phyloP scores from a whole-genome alignment of 768 basidiomycete species.

The Suillus tomentosus region DNA sequence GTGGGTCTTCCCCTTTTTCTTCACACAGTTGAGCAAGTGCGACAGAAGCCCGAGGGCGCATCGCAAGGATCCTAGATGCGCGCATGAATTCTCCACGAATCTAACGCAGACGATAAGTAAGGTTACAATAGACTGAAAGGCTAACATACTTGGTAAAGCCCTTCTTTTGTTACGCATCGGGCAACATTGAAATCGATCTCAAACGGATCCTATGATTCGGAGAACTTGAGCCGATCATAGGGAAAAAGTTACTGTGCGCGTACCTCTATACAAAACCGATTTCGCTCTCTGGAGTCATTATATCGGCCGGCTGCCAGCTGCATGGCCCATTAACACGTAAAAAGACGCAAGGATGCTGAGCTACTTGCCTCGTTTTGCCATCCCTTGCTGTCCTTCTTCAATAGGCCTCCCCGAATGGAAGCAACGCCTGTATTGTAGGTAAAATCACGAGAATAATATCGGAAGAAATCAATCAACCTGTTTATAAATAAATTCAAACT shows the following conservation, averaged over 20 bases:
- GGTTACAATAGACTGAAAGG: neutral
- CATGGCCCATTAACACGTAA: slow-evolving; percentile 14
- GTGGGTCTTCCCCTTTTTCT: slow-evolving; percentile 65
- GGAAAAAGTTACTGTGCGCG: slow-evolving; percentile 17
- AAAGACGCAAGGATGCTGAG: neutral
- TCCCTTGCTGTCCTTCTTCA: slow-evolving; percentile 91
- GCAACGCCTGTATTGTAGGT: slow-evolving; percentile 88
- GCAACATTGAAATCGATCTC: slow-evolving; percentile 96
- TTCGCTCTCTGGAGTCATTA: slow-evolving; percentile 81
- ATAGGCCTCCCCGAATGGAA: slow-evolving; percentile 83
- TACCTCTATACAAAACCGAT: slow-evolving; percentile 95
- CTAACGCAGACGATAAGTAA: slow-evolving; percentile 43
- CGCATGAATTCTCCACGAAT: slow-evolving; percentile 99
- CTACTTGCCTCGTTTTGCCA: slow-evolving; percentile 90
- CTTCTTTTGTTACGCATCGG: slow-evolving; percentile 94
- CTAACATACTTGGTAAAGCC: slow-evolving; percentile 77
- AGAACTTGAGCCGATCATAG: neutral
- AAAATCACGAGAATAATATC: slow-evolving; percentile 94
- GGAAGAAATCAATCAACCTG: slow-evolving; percentile 97
- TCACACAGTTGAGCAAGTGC: slow-evolving; percentile 91
- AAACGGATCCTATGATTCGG: slow-evolving; percentile 79
- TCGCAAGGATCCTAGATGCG: slow-evolving; percentile 80
- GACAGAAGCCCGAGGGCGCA: slow-evolving; percentile 76
- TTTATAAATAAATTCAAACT: slow-evolving; percentile 9
- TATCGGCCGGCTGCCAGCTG: slow-evolving; percentile 57